Evolutionary conservation across 2,329 filamentous ascomycete species (phyloP), one percentile per base, ranked within the genome.

Genomic region (Penicillium sp.): DNA sequence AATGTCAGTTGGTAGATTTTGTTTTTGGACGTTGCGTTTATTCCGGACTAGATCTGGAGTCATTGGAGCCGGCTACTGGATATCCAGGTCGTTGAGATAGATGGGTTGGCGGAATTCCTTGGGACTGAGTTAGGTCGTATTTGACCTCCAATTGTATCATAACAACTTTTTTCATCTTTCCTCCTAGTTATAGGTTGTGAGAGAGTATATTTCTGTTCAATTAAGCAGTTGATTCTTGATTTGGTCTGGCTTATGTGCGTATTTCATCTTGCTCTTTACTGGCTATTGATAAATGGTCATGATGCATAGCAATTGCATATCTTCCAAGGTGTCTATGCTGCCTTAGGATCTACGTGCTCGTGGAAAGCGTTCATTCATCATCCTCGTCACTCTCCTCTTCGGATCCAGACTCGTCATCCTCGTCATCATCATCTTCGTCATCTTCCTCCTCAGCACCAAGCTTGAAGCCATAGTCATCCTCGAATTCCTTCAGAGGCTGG

Each of bases 391-490:
- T 77, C 0, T 82, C 80, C 0, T 82, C 81, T 0, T 80, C 80
- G 0, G 79, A 81, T 33, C 69, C 74, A 16, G 64, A 67, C 1
- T 83, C 81, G 0, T 77, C 74, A 11, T 75, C 77, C 7, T 77
- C 75, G 0, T 79, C 78, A 3, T 77, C 87, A 0, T 87, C 87
- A 3, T 77, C 75, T 0, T 78, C 77, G 0, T 77, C 84, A 0
- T 83, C 81, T 0, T 82, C 80, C 0, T 84, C 85, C 2, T 85
- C 86, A 3, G 83, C 84, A 2, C 79, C 81, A 2, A 81, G 82
- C 72, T 89, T 83, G 47, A 97, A 77, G 0, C 93, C 93, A 71
- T 98, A 98, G 68, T 92, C 91, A 62, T 97, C 91, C 73, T 96
- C 87, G 74, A 96, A 98, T 67, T 90, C 84, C 43, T 87, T 86